phyloP scores from a whole-genome alignment of 2,329 filamentous ascomycete species.

The Aspergillus hiratsukae region DNA sequence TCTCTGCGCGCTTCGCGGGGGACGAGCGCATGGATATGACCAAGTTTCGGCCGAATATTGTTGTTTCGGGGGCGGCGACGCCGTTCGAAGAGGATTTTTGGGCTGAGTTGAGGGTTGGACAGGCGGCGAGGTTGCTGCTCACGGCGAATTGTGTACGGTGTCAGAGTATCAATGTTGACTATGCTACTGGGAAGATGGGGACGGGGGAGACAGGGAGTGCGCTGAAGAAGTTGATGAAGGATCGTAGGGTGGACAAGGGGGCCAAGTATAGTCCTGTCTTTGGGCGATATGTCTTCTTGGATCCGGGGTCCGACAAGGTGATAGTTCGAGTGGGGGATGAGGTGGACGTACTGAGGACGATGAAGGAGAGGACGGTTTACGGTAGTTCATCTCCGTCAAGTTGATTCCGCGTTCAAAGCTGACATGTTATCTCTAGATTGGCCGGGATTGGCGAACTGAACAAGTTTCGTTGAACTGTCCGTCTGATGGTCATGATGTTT shows the following conservation, averaged over 20 bases:
- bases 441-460: slow-evolving; percentile 18
- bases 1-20: slow-evolving; percentile 53
- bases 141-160: slow-evolving; percentile 69
- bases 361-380: slow-evolving; percentile 51
- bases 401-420: slow-evolving; percentile 1
- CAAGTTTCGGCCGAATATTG: slow-evolving; percentile 70
- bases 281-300: slow-evolving; percentile 66
- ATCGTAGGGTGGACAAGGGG: slow-evolving; percentile 67
- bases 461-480: neutral
- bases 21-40: slow-evolving; percentile 56
- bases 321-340: slow-evolving; percentile 53
- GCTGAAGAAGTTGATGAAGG: slow-evolving; percentile 65
- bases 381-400: slow-evolving; percentile 38
- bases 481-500: neutral
- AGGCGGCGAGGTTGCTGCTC: slow-evolving; percentile 46
- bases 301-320: slow-evolving; percentile 29
- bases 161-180: slow-evolving; percentile 67
- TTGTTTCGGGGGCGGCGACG: slow-evolving; percentile 54
- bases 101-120: slow-evolving; percentile 53
- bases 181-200: slow-evolving; percentile 57
- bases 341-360: slow-evolving; percentile 49
- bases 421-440: slow-evolving; percentile 23
- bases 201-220: slow-evolving; percentile 56
- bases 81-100: slow-evolving; percentile 70
- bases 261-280: slow-evolving; percentile 66